Base-by-base conservation (phyloP, 177 flowering plant species). In the Telopea speciosissima region DNA sequence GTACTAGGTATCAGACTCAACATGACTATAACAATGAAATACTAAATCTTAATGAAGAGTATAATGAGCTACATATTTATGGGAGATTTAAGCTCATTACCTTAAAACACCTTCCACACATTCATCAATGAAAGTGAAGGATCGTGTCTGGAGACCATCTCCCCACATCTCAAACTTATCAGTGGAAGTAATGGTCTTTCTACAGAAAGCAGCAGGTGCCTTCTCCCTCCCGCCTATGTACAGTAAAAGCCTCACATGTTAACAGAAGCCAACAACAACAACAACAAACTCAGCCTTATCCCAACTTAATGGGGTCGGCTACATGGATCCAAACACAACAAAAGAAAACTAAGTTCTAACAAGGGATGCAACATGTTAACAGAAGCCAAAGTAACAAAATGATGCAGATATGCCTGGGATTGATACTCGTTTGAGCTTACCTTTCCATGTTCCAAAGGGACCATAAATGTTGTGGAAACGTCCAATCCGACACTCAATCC, bases 141-240 rank as follows among this genome's bases (percentile, higher is more conserved):
- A 94, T 56, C 98, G 87, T 13, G 98, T 94, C 76, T 94, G 98
- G 67, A 85, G 80, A 17, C 98, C 98, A 84, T 94, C 98, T 24
- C 98, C 98, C 98, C 98, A 94, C 98, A 94, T 94, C 85, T 94
- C 98, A 81, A 94, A 94, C 81, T 81, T 90, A 64, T 94, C 95
- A 23, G 76, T 77, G 21, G 98, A 81, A 68, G 98, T 94, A 40
- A 86, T 67, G 31, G 95, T 89, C 86, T 94, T 94, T 70, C 98
- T 83, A 68, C 98, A 92, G 68, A 94, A 94, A 21, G 98, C 98
- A 78, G 98, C 98, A 28, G 98, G 98, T 63, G 97, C 98, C 81
- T 94, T 94, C 83, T 94, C 98, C 78, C 98, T 83, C 21, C 98
- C 98, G 81, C 97, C 98, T 93, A 72, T 8, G 8, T 54, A 21